phyloP scores from a whole-genome alignment of 2,329 filamentous ascomycete genomes.

The Diaporthe velutina region DNA sequence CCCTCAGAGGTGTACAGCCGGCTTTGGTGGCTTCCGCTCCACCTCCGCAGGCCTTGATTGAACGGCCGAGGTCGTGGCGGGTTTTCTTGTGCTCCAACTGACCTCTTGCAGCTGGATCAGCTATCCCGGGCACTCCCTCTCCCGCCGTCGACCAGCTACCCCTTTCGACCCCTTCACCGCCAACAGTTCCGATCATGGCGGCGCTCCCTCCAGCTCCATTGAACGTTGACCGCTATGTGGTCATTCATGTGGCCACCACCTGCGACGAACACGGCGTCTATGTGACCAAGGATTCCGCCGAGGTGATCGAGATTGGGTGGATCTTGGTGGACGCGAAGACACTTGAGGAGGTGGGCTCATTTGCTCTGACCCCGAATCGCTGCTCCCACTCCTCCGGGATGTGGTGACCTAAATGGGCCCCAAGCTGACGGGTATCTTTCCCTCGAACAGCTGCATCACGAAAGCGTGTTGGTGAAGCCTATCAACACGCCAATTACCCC shows the following conservation, averaged over 20 bases:
- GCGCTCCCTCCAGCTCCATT: constrained; percentile 67
- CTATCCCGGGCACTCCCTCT: constrained; percentile 16
- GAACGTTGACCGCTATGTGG: constrained; percentile 94
- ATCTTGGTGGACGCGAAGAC: constrained; percentile 93
- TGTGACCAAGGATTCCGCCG: constrained; percentile 98
- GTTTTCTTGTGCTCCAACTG: constrained; percentile 11
- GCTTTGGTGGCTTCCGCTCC: not conserved
- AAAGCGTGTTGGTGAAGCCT: constrained; percentile 97
- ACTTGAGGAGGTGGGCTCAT: constrained; percentile 84
- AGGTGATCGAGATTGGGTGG: constrained; percentile 99
- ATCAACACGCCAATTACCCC: constrained; percentile 99
- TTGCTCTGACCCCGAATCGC: constrained; percentile 13
- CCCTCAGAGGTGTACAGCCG: not conserved
- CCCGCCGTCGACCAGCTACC: constrained; percentile 28
- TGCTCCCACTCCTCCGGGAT: constrained; percentile 17
- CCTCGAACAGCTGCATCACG: constrained; percentile 81
- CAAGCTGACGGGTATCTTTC: constrained; percentile 11
- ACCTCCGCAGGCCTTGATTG: not conserved
- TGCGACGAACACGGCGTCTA: constrained; percentile 99
- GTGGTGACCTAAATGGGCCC: constrained; percentile 38
- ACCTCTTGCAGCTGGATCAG: constrained; percentile 31
- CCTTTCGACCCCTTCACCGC: constrained; percentile 16
- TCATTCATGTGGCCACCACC: constrained; percentile 98
- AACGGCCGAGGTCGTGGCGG: not conserved
- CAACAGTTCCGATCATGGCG: constrained; percentile 57